phyloP scores from a whole-genome alignment of 305 asterid species.

The Petunia hybrid region DNA sequence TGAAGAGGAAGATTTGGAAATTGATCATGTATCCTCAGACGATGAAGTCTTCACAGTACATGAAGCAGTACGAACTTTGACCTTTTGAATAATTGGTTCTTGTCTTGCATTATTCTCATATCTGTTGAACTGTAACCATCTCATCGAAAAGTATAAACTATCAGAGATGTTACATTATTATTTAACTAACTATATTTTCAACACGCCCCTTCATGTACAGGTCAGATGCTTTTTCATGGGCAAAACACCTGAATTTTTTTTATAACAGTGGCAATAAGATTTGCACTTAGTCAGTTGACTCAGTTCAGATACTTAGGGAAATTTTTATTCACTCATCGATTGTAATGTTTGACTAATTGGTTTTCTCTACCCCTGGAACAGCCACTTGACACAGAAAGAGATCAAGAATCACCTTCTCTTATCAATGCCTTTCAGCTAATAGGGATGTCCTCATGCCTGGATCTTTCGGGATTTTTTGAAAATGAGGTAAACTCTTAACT shows the following conservation, averaged over 20 bases:
- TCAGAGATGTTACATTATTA: background rate
- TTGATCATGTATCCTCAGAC: conserved; percentile 48
- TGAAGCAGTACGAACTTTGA: conserved; percentile 48
- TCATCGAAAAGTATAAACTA: background rate
- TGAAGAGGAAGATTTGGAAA: conserved; percentile 72
- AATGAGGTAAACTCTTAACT: conserved; percentile 61
- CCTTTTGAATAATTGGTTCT: background rate
- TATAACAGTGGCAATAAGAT: background rate
- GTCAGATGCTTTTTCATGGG: background rate
- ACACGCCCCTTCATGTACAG: background rate
- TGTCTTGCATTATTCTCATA: background rate
- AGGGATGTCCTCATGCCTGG: conserved; percentile 94
- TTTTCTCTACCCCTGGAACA: conserved; percentile 34
- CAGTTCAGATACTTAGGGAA: too few species aligned
- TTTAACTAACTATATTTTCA: background rate
- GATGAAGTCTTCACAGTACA: conserved; percentile 59
- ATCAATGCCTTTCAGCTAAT: conserved; percentile 94
- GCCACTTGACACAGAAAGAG: conserved; percentile 66
- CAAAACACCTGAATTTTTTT: background rate
- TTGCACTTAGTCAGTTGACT: background rate
- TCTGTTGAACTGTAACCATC: background rate
- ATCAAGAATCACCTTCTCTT: conserved; percentile 54
- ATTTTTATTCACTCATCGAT: background rate
- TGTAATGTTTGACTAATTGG: conserved; percentile 8
- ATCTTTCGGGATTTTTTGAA: conserved; percentile 97